Evolutionary conservation across 2,329 filamentous ascomycete genomes (phyloP).

Genomic region (Xylariaceae sp.): DNA sequence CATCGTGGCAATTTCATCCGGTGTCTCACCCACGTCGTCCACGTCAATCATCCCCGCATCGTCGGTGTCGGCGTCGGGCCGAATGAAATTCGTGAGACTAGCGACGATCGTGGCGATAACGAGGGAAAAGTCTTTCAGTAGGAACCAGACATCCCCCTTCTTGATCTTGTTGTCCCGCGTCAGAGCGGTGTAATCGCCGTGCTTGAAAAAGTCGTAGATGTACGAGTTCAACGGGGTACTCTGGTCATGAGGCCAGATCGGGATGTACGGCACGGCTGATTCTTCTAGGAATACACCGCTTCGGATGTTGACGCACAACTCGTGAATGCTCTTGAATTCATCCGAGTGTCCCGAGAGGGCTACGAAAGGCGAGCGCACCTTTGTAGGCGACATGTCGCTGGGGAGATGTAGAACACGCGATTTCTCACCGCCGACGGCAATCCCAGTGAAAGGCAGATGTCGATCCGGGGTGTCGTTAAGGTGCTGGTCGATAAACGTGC

Average conservation of each 20-base stretch:
- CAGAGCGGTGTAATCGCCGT: slow-evolving; percentile 60
- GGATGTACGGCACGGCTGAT: slow-evolving; percentile 65
- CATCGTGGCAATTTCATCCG: slow-evolving; percentile 23
- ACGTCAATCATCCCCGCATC: slow-evolving; percentile 45
- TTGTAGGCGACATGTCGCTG: slow-evolving; percentile 13
- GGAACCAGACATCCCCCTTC: slow-evolving; percentile 66
- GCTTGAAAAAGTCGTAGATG: slow-evolving; percentile 72
- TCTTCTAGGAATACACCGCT: slow-evolving; percentile 71
- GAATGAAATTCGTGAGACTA: slow-evolving; percentile 55
- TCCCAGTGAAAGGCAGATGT: slow-evolving; percentile 53
- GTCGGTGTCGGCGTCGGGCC: slow-evolving; percentile 43
- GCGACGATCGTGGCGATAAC: slow-evolving; percentile 68
- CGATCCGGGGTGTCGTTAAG: slow-evolving; percentile 48
- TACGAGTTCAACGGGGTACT: slow-evolving; percentile 58
- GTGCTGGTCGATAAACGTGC: slow-evolving; percentile 64
- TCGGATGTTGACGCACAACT: slow-evolving; percentile 63
- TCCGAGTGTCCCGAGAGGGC: slow-evolving; percentile 67
- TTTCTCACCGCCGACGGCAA: slow-evolving; percentile 13
- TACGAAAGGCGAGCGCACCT: slow-evolving; percentile 63
- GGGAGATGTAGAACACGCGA: slow-evolving; percentile 7
- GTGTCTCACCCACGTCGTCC: slow-evolving; percentile 30
- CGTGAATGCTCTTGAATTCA: slow-evolving; percentile 58
- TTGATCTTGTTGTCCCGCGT: slow-evolving; percentile 63
- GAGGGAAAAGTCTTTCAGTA: slow-evolving; percentile 56
- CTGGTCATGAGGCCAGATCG: slow-evolving; percentile 55